Conservation (phyloP, 179 eudicot genomes). For the Monotropa hypopitys region DNA sequence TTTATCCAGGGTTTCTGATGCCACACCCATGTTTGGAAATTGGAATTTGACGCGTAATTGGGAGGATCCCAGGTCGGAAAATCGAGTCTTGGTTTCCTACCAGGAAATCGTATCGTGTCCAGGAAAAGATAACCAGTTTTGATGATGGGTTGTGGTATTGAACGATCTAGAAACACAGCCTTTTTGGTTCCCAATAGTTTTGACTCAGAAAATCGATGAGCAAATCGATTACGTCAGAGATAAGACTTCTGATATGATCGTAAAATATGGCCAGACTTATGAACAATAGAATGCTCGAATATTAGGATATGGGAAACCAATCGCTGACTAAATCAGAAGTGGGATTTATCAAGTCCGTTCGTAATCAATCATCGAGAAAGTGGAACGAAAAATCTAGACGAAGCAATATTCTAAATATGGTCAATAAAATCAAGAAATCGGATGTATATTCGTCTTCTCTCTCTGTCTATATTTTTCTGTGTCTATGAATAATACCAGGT, state of each 20-base stretch:
- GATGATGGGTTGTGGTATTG: no score
- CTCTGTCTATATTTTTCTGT: neutral
- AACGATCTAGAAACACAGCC: neutral
- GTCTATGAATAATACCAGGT: neutral
- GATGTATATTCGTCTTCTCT: neutral
- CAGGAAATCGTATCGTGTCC: constrained; percentile 20
- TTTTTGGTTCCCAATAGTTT: neutral
- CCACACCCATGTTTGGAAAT: constrained; percentile 18
- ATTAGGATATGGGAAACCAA: neutral
- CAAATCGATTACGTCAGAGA: constrained; percentile 6
- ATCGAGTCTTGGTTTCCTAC: constrained; percentile 18
- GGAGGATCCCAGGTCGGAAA: constrained; percentile 18
- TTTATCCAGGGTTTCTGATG: constrained; percentile 31
- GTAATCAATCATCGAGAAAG: neutral
- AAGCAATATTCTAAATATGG: neutral
- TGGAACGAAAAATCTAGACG: neutral
- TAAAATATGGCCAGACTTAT: neutral
- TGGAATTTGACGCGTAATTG: neutral
- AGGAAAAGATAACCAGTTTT: neutral
- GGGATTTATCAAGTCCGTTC: neutral
- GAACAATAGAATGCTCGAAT: neutral
- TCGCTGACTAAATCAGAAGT: neutral
- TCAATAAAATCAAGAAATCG: neutral
- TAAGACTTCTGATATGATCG: constrained; percentile 1
- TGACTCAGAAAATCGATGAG: neutral